Evolutionary conservation across 345 rosid species (phyloP).

Genomic region (Hypericum perforatum): DNA sequence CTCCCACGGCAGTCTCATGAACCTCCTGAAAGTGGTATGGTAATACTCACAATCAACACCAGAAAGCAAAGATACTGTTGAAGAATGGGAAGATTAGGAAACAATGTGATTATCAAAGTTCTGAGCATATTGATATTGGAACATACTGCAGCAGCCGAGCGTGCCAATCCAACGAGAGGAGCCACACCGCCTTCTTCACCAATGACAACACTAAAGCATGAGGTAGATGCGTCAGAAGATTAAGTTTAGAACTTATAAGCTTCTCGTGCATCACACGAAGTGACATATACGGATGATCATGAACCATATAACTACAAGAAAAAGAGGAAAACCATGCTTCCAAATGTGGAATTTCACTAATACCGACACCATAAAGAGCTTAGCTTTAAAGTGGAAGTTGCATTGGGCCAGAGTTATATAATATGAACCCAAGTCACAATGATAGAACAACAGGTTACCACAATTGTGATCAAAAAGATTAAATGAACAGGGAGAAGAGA

Average conservation of each 20-base stretch:
- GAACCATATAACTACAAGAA: too few relatives aligned
- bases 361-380: too few relatives aligned
- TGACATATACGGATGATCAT: too few relatives aligned
- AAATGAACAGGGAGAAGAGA: too few relatives aligned
- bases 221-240: background rate
- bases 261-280: background rate
- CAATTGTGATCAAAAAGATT: too few relatives aligned
- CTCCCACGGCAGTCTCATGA: constrained; percentile 48
- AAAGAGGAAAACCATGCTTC: too few relatives aligned
- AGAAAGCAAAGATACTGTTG: background rate
- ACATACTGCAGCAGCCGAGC: constrained; percentile 25
- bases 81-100: background rate
- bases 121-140: background rate
- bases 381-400: too few relatives aligned
- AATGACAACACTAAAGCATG: constrained; percentile 26
- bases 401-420: too few relatives aligned
- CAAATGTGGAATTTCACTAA: too few relatives aligned
- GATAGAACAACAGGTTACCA: too few relatives aligned
- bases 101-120: constrained; percentile 1
- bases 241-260: constrained; percentile 7
- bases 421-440: too few relatives aligned
- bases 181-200: constrained; percentile 36
- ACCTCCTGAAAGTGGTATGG: constrained; percentile 24
- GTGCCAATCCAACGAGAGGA: constrained; percentile 30
- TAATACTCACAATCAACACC: background rate